Base-by-base conservation (phyloP, 192 early-diverging fungal genomes). In the Podila minutissima region DNA sequence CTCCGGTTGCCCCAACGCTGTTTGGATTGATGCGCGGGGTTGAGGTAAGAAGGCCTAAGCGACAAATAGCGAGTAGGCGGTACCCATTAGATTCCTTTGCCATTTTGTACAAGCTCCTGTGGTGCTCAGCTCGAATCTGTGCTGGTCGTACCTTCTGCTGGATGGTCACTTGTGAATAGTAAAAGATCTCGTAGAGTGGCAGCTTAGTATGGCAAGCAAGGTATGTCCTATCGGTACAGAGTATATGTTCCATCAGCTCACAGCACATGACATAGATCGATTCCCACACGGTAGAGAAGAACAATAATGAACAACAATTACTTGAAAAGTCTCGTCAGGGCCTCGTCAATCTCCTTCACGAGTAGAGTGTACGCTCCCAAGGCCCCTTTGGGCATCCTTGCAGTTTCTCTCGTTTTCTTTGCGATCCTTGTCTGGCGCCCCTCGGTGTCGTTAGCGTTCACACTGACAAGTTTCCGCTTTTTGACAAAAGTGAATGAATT, bases 1-100 rank as follows among this genome's bases (percentile, higher is more conserved):
- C 13, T 83, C 72, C 2, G 95, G 86, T 55, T 94, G 91, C 3
- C 90, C 91, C 5, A 99, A 83, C 0, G 94, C 97, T 2, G 93
- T 93, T 67, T 97, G 95, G 29, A 97, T 86, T 5, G 92, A 89
- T 48, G 91, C 92, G 7, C 97, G 89, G 17, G 96, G 94, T 71
- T 95, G 92, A 9, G 96, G 89, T 33, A 89, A 86, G 71, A 99
- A 97, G 8, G 92, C 89, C 87, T 95, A 46, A 46, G 41, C 11
- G 41, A 46, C 41, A 46, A 46, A 46, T 46, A 17, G 11, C 41
- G 41, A 46, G 15, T 46, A 46, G 15, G 15, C 41, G 41, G 41
- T 4, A 46, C 15, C 2, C 41, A 46, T 46, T 46, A 46, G 41
- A 13, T 46, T 46, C 3, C 15, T 17, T 4, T 46, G 41, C 15